Percentiles rank a stretch among this genome's conserved stretches.
Evolutionary conservation across 345 rosid species (phyloP).

Genomic region (Rhodomyrtus tomentosa): DNA sequence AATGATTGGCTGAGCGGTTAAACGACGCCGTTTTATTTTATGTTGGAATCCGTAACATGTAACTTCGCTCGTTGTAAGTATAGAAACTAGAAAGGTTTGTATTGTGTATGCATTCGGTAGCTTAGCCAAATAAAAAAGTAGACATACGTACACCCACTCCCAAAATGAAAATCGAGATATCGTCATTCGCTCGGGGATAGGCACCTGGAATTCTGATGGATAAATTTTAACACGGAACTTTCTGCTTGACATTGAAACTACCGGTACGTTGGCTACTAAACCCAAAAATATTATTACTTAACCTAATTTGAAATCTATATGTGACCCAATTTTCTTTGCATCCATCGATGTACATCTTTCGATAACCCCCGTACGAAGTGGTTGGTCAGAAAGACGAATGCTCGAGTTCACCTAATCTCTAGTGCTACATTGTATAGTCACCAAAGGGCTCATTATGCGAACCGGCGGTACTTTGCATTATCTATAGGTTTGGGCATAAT

Average conservation of each 20-base stretch:
- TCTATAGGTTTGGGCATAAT: background rate
- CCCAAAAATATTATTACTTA: background rate
- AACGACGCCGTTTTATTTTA: background rate
- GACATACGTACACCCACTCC: background rate
- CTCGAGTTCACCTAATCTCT: background rate
- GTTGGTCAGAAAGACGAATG: background rate
- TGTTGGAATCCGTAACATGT: background rate
- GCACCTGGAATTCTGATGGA: no score
- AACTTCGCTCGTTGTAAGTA: background rate
- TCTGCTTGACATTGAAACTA: background rate
- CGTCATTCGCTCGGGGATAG: no score
- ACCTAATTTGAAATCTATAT: background rate
- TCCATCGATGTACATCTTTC: background rate
- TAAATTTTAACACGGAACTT: background rate
- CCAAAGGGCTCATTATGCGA: background rate
- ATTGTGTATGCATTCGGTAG: no score
- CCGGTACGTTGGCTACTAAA: fast-evolving
- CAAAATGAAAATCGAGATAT: background rate
- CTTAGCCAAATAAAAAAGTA: background rate
- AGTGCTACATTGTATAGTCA: background rate
- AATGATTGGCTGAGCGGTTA: background rate
- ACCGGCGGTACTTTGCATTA: background rate
- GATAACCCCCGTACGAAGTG: background rate
- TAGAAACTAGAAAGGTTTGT: background rate
- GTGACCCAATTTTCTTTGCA: background rate